A percentile compares a stretch with the other conserved stretches of the same genome.
Evolutionary conservation across 805 yeast species (phyloP).

Genomic region (Candida suzukii): DNA sequence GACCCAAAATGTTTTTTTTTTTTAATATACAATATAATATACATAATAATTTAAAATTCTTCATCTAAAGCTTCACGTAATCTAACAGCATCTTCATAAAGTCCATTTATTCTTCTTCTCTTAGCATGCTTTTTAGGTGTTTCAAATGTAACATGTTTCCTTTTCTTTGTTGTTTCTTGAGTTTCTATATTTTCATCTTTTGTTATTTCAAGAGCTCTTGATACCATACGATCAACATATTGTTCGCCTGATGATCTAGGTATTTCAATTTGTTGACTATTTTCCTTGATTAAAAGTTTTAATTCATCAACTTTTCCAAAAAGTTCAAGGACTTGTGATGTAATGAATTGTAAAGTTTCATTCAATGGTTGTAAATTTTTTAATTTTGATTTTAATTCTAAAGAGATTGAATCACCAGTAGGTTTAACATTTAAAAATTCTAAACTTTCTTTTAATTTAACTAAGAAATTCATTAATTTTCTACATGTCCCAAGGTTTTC

Average conservation of each 20-base stretch:
- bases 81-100: background rate
- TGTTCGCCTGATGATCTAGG: slow-evolving; percentile 11
- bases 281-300: background rate
- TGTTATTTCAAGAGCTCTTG: background rate
- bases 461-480: slow-evolving; percentile 27
- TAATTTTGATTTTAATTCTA: slow-evolving; percentile 2
- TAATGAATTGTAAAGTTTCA: slow-evolving; percentile 20
- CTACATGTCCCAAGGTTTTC: slow-evolving; percentile 32
- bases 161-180: background rate
- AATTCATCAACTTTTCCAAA: slow-evolving; percentile 12
- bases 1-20: too few relatives aligned
- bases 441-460: slow-evolving; percentile 6
- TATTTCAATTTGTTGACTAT: too few relatives aligned
- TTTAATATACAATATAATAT: too few relatives aligned
- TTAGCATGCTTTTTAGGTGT: slow-evolving; percentile 1
- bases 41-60: background rate
- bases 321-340: slow-evolving; percentile 14
- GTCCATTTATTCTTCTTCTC: background rate
- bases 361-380: slow-evolving; percentile 17
- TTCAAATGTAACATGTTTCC: background rate
- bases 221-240: slow-evolving; percentile 11
- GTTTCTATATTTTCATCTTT: background rate
- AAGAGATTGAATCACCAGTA: background rate
- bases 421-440: slow-evolving; percentile 7
- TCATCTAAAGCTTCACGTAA: background rate